Base-by-base conservation (phyloP, 2,329 filamentous ascomycete genomes). In the Fusarium sulawesiense region DNA sequence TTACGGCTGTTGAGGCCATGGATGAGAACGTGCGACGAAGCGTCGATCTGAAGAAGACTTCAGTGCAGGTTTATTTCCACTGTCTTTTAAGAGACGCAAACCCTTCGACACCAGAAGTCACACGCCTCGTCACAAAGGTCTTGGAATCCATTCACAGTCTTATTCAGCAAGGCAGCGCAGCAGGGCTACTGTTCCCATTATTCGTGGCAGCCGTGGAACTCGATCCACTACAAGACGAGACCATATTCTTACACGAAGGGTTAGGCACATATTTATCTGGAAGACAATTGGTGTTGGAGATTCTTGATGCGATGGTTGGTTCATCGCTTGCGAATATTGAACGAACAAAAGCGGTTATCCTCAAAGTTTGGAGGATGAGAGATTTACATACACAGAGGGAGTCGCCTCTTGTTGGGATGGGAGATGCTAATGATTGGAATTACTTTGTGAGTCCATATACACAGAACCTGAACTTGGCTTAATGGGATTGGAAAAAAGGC, bases 331-430 rank as follows among this genome's bases (percentile, higher is more conserved):
- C 73, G 1, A 85, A 85, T 47, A 78, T 85, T 9, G 77, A 80
- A 12, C 78, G 82, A 21, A 84, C 82, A 10, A 76, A 81, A 13
- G 79, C 81, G 1, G 84, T 85, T 6, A 83, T 85, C 54, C 77
- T 80, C 12, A 83, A 82, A 46, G 78, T 85, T 13, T 85, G 84
- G 84, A 79, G 81, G 58, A 79, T 79, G 45, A 77, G 83, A 23
- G 83, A 85, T 23, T 48, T 77, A 3, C 44, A 70, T 14, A 45
- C 69, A 4, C 41, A 68, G 6, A 51, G 63, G 4, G 68, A 64
- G 4, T 11, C 56, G 1, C 23, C 42, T 12, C 5, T 54, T 3
- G 14, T 23, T 7, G 34, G 5, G 4, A 14, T 56, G 8, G 11
- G 27, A 0, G 58, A 56, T 6, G 32, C 11, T 2, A 77, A 76